Percentiles rank a stretch among this genome's conserved stretches.
These are phyloP conservation scores for Yamadazyma paraphyllophila DNA, from an alignment of 805 yeast genomes.

Conservation along the genomic window DNA sequence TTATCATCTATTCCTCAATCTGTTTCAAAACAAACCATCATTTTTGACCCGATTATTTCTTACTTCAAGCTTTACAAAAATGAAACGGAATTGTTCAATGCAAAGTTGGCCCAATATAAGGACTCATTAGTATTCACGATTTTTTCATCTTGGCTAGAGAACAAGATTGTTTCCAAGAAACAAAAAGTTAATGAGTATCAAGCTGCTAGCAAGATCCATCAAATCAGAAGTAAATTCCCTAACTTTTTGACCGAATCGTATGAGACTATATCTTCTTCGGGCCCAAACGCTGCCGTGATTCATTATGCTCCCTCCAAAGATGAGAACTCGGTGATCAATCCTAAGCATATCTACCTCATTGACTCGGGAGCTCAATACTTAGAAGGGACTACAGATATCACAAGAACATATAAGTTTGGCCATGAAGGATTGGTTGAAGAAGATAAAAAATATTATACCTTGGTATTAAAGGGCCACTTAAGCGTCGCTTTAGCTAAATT, in stretches of 20 bases:
- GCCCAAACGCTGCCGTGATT: constrained; percentile 71
- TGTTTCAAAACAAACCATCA: constrained; percentile 21
- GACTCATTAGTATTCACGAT: constrained; percentile 79
- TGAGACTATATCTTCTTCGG: constrained; percentile 74
- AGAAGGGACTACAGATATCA: constrained; percentile 86
- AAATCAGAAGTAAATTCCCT: constrained; percentile 52
- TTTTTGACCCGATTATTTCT: constrained; percentile 31
- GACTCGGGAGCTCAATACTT: constrained; percentile 63
- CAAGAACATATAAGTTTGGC: constrained; percentile 77
- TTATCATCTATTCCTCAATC: constrained; percentile 28
- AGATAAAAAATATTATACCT: constrained; percentile 71
- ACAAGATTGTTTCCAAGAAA: constrained; percentile 41
- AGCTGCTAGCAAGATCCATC: constrained; percentile 59
- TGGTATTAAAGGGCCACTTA: constrained; percentile 88
- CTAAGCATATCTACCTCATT: constrained; percentile 50
- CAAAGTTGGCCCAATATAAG: constrained; percentile 71
- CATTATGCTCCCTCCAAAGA: constrained; percentile 71
- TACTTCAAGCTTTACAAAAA: constrained; percentile 77
- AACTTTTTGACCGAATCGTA: constrained; percentile 69
- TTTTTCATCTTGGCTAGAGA: constrained; percentile 81
- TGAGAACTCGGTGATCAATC: constrained; percentile 59
- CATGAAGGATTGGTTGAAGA: constrained; percentile 38
- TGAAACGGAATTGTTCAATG: constrained; percentile 65
- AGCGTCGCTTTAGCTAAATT: constrained; percentile 79
- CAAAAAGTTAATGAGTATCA: constrained; percentile 56